phyloP scores from a whole-genome alignment of 345 rosid genomes.

The Clarkia xantiana region DNA sequence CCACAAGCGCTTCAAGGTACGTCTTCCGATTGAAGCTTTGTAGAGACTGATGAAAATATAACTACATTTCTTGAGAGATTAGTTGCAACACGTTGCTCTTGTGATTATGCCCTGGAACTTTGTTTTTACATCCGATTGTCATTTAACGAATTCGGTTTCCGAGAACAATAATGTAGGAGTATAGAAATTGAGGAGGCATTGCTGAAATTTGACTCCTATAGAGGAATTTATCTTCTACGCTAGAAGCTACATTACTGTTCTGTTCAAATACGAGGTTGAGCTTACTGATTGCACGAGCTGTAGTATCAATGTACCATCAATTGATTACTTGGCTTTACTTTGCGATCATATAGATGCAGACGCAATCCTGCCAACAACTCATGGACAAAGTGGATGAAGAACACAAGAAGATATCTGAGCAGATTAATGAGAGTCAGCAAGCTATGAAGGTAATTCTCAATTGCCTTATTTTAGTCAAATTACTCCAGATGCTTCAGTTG shows the following conservation, averaged over 20 bases:
- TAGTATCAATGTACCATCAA: neutral
- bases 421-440: constrained; percentile 21
- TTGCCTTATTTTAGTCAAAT: no score
- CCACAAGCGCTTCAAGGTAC: constrained; percentile 41
- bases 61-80: neutral
- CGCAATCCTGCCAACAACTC: constrained; percentile 30
- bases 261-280: neutral
- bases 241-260: neutral
- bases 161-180: no score
- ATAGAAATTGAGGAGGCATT: no score
- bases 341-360: constrained; percentile 22
- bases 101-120: no score
- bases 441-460: constrained; percentile 27
- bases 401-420: constrained; percentile 26
- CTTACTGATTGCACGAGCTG: neutral
- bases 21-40: constrained; percentile 1
- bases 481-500: neutral
- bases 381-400: constrained; percentile 39
- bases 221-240: no score
- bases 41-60: neutral
- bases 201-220: no score
- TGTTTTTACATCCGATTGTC: no score
- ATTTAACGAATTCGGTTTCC: no score
- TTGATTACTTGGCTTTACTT: neutral
- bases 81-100: no score